These are phyloP conservation scores for Plasmodium ovale DNA, from an alignment of 169 alveolate genomes.

Conservation along the genomic window DNA sequence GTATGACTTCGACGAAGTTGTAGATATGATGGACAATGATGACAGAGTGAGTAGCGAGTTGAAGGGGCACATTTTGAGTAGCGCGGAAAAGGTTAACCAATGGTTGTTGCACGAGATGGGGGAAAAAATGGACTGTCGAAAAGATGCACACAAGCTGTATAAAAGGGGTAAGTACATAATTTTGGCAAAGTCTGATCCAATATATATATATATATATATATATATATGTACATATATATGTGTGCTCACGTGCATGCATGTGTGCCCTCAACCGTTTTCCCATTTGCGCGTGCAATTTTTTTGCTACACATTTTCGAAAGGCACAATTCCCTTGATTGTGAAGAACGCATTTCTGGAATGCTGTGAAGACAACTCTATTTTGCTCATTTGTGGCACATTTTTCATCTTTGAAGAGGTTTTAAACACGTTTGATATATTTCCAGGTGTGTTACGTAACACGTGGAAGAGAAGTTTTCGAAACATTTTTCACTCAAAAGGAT, in stretches of 20 bases:
- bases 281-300: background rate
- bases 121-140: background rate
- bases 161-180: slow-evolving; percentile 37
- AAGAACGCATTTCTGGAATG: slow-evolving; percentile 78
- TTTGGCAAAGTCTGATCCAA: background rate
- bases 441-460: slow-evolving; percentile 14
- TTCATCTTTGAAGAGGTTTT: slow-evolving; percentile 77
- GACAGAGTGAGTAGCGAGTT: slow-evolving; percentile 6
- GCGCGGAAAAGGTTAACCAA: slow-evolving; percentile 20
- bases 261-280: background rate
- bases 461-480: background rate
- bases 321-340: slow-evolving; percentile 70
- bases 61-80: slow-evolving; percentile 5
- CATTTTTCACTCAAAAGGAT: background rate
- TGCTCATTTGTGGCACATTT: slow-evolving; percentile 77
- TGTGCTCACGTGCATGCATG: background rate
- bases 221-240: slow-evolving; percentile 1
- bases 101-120: slow-evolving; percentile 12
- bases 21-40: slow-evolving; percentile 26
- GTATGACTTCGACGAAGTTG: slow-evolving; percentile 46
- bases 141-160: background rate
- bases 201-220: background rate
- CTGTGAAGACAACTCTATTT: slow-evolving; percentile 73
- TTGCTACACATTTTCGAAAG: slow-evolving; percentile 16
- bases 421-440: slow-evolving; percentile 39